Base-by-base conservation (phyloP, 352 stramenopile genomes). In the Globisporangium radiosum region DNA sequence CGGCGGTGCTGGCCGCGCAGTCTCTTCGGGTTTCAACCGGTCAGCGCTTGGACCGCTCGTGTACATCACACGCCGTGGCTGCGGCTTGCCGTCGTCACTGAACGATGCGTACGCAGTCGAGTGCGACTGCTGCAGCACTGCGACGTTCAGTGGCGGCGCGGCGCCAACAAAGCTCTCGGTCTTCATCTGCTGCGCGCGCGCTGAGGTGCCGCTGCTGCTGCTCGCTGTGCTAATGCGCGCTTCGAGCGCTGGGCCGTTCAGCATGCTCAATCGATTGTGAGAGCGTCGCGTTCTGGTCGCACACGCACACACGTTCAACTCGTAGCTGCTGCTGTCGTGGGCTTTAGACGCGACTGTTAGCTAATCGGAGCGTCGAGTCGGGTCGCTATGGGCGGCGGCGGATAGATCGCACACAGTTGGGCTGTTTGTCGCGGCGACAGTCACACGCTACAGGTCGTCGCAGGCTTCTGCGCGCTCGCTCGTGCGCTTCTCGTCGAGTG, bases 51-150 rank as follows among this genome's bases (percentile, higher is more conserved):
- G 17, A 10, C 39, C 17, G 19, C 47, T 47, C 11, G 47, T 42
- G 40, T 56, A 49, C 56, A 62, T 55, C 39, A 62, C 45, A 7
- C 49, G 48, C 3, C 57, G 57, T 7, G 43, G 49, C 37, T 63
- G 58, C 42, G 58, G 44, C 37, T 63, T 63, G 51, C 58, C 44
- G 58, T 63, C 58, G 58, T 63, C 58, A 13, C 50, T 52, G 43
- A 57, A 56, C 44, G 40, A 51, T 25, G 57, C 43, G 43, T 44
- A 49, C 42, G 51, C 17, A 4, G 43, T 19, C 51, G 58, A 58
- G 11, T 63, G 58, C n/a, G 58, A 63, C 51, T 63, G 58, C 51
- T 57, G 40, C 10, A 63, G 40, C n/a, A 63, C 58, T 4, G 47
- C 56, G 40, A 63, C 58, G 51, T 63, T 57, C 25, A 63, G 51